phyloP scores from a whole-genome alignment of 2,329 filamentous ascomycete genomes.

The Cadophora sp. region DNA sequence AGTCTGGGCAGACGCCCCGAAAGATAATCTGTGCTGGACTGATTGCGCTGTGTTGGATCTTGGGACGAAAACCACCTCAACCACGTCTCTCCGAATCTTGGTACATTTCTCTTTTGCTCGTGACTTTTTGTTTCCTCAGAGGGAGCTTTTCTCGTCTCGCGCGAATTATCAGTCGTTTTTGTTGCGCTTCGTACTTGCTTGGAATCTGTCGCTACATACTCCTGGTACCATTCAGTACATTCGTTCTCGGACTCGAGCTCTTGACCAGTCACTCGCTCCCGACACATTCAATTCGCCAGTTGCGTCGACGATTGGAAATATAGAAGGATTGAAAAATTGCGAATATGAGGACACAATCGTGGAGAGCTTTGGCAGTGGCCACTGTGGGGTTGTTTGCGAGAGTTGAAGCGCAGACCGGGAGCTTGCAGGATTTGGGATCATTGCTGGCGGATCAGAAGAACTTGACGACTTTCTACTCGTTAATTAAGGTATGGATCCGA shows the following conservation, averaged over 20 bases:
- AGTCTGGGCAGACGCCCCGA: neutral
- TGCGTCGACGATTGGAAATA: neutral
- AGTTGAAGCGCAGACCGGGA: conserved; percentile 33
- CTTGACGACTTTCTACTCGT: conserved; percentile 51
- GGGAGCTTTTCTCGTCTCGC: neutral
- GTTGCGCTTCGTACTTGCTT: neutral
- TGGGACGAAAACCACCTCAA: neutral
- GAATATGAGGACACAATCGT: conserved; percentile 31
- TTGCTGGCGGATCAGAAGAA: conserved; percentile 50
- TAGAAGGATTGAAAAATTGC: neutral
- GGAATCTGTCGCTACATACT: conserved; percentile 12
- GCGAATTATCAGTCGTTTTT: neutral
- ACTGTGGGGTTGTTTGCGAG: conserved; percentile 27
- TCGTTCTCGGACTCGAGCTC: neutral
- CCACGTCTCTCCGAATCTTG: neutral
- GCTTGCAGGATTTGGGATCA: conserved; percentile 47
- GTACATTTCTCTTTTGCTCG: neutral
- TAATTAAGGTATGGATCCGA: conserved; percentile 49
- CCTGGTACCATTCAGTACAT: neutral
- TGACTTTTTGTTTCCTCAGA: neutral
- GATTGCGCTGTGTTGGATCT: neutral
- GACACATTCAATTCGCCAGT: neutral
- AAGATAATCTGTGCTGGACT: neutral
- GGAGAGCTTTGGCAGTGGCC: conserved; percentile 28
- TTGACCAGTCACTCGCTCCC: neutral